Conservation (phyloP, 345 rosid genomes). For the Pistacia atlantica region DNA sequence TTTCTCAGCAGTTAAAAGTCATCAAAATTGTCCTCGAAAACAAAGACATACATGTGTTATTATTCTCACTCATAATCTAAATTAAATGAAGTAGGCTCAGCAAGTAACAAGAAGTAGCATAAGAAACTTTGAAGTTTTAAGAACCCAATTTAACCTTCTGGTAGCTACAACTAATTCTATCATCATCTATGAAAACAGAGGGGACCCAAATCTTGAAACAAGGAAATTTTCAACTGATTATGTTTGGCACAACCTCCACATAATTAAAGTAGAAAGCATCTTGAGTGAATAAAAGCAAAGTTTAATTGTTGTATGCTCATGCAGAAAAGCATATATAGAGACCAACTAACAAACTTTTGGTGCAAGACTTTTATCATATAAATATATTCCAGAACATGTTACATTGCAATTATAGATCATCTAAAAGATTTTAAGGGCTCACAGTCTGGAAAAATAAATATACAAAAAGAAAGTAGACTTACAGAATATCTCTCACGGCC, state of each 20-base stretch:
- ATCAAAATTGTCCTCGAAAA: neutral
- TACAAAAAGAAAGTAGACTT: slow-evolving; percentile 24
- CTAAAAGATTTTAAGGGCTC: neutral
- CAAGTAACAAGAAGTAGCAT: neutral
- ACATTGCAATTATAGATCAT: neutral
- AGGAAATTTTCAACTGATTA: neutral
- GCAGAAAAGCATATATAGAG: neutral
- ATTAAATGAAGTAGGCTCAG: neutral
- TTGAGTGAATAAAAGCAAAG: neutral
- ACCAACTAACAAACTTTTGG: neutral
- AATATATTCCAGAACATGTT: neutral
- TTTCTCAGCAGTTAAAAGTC: neutral
- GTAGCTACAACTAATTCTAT: neutral
- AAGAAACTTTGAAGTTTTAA: neutral
- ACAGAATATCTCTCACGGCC: slow-evolving; percentile 88
- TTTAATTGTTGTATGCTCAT: neutral
- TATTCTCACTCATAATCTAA: neutral
- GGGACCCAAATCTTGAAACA: neutral
- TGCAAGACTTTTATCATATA: neutral
- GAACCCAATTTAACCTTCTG: neutral
- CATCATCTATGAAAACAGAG: neutral
- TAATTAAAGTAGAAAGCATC: neutral
- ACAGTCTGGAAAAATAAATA: neutral
- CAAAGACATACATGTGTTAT: neutral
- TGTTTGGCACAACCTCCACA: neutral